A percentile compares a stretch with the other conserved stretches of the same genome.
phyloP scores from a whole-genome alignment of 78 protist species.

The Trichosphaerium sp. region DNA sequence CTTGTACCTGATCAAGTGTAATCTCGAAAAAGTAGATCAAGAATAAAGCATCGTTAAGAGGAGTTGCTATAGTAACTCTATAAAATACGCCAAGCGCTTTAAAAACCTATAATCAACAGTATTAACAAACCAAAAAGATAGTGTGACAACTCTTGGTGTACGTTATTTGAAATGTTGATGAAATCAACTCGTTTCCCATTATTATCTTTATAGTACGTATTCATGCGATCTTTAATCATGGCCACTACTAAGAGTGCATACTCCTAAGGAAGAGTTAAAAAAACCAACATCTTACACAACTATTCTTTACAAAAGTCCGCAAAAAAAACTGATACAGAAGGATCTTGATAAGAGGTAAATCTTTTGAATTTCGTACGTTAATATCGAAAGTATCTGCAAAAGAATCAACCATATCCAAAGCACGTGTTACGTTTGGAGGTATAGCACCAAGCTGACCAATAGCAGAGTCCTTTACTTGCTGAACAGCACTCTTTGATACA shows the following conservation, averaged over 20 bases:
- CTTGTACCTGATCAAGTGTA: constrained; percentile 43
- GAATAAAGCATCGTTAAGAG: constrained; percentile 22
- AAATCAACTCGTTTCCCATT: constrained; percentile 23
- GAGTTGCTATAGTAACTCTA: constrained; percentile 6
- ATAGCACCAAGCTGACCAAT: neutral
- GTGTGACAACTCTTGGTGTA: constrained; percentile 8
- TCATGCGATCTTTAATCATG: constrained; percentile 17
- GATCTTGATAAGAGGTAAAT: too few relatives aligned
- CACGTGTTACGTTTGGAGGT: neutral
- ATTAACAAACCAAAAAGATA: too few relatives aligned
- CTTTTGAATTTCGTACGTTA: too few relatives aligned
- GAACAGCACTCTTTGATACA: neutral
- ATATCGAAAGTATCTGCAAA: neutral
- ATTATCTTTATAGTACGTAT: constrained; percentile 15
- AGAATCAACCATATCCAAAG: neutral
- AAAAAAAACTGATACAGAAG: too few relatives aligned
- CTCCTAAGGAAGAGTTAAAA: too few relatives aligned
- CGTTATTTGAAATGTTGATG: constrained; percentile 25
- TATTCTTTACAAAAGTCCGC: too few relatives aligned
- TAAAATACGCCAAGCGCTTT: neutral
- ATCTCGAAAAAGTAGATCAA: constrained; percentile 22
- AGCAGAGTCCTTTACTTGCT: neutral
- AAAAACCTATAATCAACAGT: neutral
- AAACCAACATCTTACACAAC: too few relatives aligned
- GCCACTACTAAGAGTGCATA: constrained; percentile 30